These are phyloP conservation scores for Bruguiera sexangula DNA, from an alignment of 345 rosid species.

Conservation along the genomic window DNA sequence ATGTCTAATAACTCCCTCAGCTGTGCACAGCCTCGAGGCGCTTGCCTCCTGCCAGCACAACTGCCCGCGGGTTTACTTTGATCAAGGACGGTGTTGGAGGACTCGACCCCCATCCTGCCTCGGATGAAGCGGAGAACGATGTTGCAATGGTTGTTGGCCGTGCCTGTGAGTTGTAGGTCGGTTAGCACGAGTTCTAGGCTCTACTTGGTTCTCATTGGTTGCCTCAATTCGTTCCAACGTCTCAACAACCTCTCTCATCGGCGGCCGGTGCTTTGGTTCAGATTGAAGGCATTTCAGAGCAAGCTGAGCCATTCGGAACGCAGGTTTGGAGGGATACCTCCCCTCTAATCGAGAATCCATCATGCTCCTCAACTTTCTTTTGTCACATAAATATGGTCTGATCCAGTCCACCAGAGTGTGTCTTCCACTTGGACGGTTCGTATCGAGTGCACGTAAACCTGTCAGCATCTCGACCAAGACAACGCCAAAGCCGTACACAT, in stretches of 20 bases:
- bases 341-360: constrained; percentile 83
- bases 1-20: no score
- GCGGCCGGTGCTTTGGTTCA: constrained; percentile 73
- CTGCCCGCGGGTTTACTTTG: constrained; percentile 1
- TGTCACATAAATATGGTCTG: constrained; percentile 65
- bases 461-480: constrained; percentile 86
- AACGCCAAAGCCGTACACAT: constrained; percentile 90
- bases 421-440: constrained; percentile 66
- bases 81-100: constrained; percentile 18
- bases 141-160: constrained; percentile 37
- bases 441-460: constrained; percentile 75
- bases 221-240: constrained; percentile 55
- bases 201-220: constrained; percentile 43
- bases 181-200: constrained; percentile 45
- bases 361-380: constrained; percentile 58
- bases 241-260: constrained; percentile 82
- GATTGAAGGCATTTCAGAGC: constrained; percentile 63
- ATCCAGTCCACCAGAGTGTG: constrained; percentile 78
- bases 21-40: no score
- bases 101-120: constrained; percentile 27
- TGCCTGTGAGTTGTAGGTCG: constrained; percentile 25
- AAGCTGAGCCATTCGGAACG: constrained; percentile 60
- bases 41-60: no score
- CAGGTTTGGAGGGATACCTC: constrained; percentile 69
- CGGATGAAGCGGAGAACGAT: constrained; percentile 49